These are phyloP conservation scores for Rubia peregrina DNA, from an alignment of 305 asterid genomes.

Conservation along the genomic window DNA sequence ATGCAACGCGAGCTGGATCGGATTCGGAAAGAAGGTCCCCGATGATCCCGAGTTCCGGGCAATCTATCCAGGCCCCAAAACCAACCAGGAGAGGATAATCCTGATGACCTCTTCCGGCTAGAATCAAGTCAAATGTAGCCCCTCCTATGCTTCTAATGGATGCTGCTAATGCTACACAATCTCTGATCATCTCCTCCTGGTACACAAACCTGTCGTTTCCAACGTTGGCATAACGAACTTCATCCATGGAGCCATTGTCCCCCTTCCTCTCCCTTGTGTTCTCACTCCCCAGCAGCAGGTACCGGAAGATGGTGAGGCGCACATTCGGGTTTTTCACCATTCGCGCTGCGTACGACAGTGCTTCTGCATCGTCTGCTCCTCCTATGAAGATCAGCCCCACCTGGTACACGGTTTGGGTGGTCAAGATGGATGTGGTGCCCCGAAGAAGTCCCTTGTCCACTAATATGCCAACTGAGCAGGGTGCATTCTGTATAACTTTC, in stretches of 20 bases:
- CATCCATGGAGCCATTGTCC: conserved; percentile 36
- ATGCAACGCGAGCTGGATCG: conserved; percentile 49
- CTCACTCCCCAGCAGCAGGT: conserved; percentile 52
- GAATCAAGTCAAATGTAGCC: conserved; percentile 39
- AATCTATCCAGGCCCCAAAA: conserved; percentile 74
- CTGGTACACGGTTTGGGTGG: conserved; percentile 14
- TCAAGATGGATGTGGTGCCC: conserved; percentile 25
- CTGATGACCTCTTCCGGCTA: conserved; percentile 57
- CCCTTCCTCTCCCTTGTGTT: conserved; percentile 39
- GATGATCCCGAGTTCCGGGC: conserved; percentile 79
- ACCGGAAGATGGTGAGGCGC: conserved; percentile 51
- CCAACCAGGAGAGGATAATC: conserved; percentile 51
- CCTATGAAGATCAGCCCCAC: conserved; percentile 39
- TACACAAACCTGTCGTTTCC: conserved; percentile 46
- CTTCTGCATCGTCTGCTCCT: conserved; percentile 72
- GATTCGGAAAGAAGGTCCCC: conserved; percentile 64
- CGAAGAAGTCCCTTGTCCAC: conserved; percentile 50
- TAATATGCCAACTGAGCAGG: conserved; percentile 63
- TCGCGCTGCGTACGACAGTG: conserved; percentile 57
- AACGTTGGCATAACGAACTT: conserved; percentile 40
- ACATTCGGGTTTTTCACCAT: conserved; percentile 42
- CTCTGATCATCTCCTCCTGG: conserved; percentile 66
- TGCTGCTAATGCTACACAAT: conserved; percentile 55
- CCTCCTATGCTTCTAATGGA: conserved; percentile 34
- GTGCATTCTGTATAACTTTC: conserved; percentile 47